Evolutionary conservation across 768 basidiomycete genomes (phyloP).

Genomic region (Leucosporidium yakuticum): DNA sequence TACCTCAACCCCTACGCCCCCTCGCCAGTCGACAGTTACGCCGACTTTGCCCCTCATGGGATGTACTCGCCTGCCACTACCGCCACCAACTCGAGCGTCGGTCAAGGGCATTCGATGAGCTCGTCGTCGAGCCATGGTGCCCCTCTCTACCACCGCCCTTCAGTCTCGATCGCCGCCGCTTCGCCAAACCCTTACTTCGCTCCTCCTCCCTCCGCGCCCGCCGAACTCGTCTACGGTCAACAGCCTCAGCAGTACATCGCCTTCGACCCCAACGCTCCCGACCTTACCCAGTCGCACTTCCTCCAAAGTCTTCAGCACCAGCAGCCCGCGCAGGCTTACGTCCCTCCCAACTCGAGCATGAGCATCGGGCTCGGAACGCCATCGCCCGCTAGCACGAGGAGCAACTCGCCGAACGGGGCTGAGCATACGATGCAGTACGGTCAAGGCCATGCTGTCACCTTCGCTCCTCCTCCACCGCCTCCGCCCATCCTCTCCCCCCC

Average conservation of each 20-base stretch:
- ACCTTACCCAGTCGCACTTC: conserved; percentile 29
- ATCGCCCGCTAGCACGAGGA: neutral
- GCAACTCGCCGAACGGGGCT: no score
- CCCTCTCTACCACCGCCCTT: neutral
- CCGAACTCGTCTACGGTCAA: neutral
- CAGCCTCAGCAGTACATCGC: conserved; percentile 5
- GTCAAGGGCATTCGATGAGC: no score
- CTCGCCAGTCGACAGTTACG: no score
- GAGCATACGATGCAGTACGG: neutral
- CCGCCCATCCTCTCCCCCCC: neutral
- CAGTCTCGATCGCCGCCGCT: neutral
- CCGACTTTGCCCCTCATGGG: no score
- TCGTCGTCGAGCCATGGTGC: neutral
- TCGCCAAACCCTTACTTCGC: neutral
- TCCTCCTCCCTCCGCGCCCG: neutral
- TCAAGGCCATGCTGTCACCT: neutral
- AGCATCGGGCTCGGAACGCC: neutral
- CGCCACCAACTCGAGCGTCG: no score
- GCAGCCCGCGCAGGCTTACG: conserved; percentile 9
- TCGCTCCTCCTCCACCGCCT: neutral
- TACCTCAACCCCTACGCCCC: no score
- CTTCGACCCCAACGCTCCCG: conserved; percentile 26
- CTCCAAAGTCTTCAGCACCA: conserved; percentile 1
- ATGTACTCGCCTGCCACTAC: no score
- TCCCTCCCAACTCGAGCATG: neutral